phyloP scores from a whole-genome alignment of 2,329 filamentous ascomycete genomes.

The Hymenoscyphus albidus region DNA sequence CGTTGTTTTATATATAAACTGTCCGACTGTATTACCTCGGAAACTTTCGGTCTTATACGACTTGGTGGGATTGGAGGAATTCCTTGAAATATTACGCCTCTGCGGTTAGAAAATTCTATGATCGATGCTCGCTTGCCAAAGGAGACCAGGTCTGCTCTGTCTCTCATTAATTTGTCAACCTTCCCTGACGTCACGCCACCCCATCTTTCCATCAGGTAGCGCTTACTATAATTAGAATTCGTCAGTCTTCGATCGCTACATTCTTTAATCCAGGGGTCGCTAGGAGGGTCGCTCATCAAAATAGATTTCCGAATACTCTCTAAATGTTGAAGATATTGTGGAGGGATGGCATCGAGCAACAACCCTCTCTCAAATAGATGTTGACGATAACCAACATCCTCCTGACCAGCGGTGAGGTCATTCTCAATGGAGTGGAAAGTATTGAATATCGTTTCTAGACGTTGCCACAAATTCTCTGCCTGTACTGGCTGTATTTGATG shows the following conservation, averaged over 20 bases:
- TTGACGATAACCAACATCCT: not conserved
- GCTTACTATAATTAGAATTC: not conserved
- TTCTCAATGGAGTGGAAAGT: not conserved
- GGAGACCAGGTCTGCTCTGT: not conserved
- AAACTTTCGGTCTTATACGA: not conserved
- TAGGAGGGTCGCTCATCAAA: not conserved
- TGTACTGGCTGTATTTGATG: not conserved
- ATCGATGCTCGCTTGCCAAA: slow-evolving; percentile 4
- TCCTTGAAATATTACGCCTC: not conserved
- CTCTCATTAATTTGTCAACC: not conserved
- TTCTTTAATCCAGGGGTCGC: slow-evolving; percentile 2
- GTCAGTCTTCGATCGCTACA: not conserved
- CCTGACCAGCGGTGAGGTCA: not conserved
- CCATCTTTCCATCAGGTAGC: not conserved
- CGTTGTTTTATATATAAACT: not conserved
- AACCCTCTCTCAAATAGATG: not conserved
- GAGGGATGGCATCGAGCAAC: not conserved
- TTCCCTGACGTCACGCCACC: not conserved
- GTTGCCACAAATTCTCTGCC: not conserved
- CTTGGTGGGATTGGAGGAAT: not conserved
- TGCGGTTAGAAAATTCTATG: slow-evolving; percentile 2
- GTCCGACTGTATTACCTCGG: not conserved
- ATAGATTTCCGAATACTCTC: not conserved
- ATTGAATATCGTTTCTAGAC: not conserved
- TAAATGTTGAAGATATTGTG: not conserved